Percentiles rank a stretch among this genome's conserved stretches.
phyloP scores from a whole-genome alignment of 2,329 filamentous ascomycete genomes.

The Colletotrichum costaricense region DNA sequence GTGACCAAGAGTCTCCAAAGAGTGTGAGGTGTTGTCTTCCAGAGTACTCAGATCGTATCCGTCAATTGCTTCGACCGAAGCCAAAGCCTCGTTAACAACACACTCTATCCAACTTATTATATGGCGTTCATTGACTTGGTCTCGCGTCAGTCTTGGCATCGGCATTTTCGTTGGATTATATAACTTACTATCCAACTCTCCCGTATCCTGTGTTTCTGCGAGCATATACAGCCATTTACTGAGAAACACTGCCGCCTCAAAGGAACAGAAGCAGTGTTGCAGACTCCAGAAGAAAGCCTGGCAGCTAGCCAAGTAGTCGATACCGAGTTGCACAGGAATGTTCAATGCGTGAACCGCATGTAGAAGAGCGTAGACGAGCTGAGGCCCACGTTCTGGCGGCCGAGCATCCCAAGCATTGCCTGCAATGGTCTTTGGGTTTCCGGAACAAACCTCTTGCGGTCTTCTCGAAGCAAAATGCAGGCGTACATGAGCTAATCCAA shows the following conservation, averaged over 20 bases:
- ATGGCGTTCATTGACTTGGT: background rate
- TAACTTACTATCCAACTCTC: background rate
- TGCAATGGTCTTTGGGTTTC: background rate
- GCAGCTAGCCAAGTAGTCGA: slow-evolving; percentile 5
- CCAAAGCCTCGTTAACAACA: background rate
- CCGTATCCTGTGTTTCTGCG: background rate
- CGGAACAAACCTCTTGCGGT: background rate
- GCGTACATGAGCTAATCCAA: background rate
- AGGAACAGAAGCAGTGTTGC: slow-evolving; percentile 8
- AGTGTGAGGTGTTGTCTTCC: background rate
- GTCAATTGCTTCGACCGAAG: background rate
- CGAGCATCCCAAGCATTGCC: background rate
- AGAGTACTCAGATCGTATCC: background rate
- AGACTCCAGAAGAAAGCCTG: slow-evolving; percentile 23
- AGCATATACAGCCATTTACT: background rate
- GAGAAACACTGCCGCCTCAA: background rate
- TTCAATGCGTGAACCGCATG: slow-evolving; percentile 19
- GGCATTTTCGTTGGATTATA: background rate
- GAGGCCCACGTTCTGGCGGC: background rate
- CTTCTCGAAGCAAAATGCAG: background rate
- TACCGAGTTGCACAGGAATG: slow-evolving; percentile 16
- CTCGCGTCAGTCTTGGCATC: background rate
- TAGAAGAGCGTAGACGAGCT: background rate
- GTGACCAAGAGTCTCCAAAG: background rate
- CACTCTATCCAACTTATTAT: slow-evolving; percentile 3